Evolutionary conservation across 1,139 yeast genomes (phyloP), one percentile per base, ranked within the genome.

Genomic region (Yamadazyma blattariae): DNA sequence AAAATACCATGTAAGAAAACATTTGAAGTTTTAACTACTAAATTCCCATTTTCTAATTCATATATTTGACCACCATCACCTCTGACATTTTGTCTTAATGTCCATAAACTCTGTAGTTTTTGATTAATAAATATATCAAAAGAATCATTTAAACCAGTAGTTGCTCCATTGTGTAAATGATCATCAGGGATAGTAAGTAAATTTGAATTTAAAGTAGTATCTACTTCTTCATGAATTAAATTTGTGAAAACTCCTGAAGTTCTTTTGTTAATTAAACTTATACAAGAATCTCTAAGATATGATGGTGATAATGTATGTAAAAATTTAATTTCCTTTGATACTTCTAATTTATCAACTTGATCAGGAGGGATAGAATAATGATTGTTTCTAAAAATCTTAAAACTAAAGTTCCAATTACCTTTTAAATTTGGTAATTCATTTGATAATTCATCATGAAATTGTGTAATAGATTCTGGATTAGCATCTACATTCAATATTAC

Each of bases 1-100:
- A 83, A 85, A 21, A 68, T 71, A 2, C 95, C 95, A 53, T 84
- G 92, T 12, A 85, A 62, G 37, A 80, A 78, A 34, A 85, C 77
- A 48, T 86, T 87, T 20, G 85, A 80, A 0, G 89, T 75, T 35
- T 87, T 62, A n/a, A 71, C 67, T 8, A 55, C 54, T 41, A 71
- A 52, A 34, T 67, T 66, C 3, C 73, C 72, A 42, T 71, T 72
- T 38, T 70, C 76, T 13, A 77, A 48, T 41, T 70, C 67, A 50
- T 82, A 84, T 2, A 77, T 74, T 36, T 74, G 74, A 1, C 87
- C 87, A 4, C 92, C 92, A 42, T 84, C 92, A 2, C 94, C 95
- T 44, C 77, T 74, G 30, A 85, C 71, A n/a, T 77, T 67, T 55
- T 86, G 95, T 40, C 86, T 66, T 36, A 77, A 70, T 1, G 70